Evolutionary conservation across 768 basidiomycete genomes (phyloP).

Genomic region (Tulasnella sp.): DNA sequence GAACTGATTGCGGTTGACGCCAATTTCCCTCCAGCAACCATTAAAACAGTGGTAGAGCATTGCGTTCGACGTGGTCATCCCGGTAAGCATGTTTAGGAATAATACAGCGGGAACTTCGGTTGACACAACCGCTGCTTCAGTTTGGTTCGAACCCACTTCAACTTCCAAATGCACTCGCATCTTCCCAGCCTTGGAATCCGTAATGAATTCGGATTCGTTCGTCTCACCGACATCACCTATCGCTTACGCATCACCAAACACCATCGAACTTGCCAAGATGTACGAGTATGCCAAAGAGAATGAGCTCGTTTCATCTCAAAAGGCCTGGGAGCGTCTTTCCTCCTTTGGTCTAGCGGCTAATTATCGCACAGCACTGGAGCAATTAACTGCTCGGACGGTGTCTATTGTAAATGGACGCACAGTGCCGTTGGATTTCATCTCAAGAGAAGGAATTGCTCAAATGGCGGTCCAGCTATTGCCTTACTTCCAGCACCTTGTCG

Average conservation of each 20-base stretch:
- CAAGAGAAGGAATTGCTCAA: constrained; percentile 68
- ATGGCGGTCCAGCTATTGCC: constrained; percentile 59
- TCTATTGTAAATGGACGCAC: constrained; percentile 45
- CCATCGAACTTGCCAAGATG: constrained; percentile 63
- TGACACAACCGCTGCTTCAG: background rate
- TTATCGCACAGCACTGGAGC: constrained; percentile 50
- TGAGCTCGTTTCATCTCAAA: background rate
- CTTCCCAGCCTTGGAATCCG: constrained; percentile 49
- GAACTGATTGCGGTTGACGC: constrained; percentile 68
- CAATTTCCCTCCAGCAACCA: constrained; percentile 57
- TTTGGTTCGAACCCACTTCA: constrained; percentile 77
- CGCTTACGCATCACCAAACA: constrained; percentile 78
- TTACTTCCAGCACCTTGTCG: constrained; percentile 66
- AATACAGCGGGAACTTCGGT: background rate
- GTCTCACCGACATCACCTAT: constrained; percentile 47
- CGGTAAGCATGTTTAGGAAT: constrained; percentile 44
- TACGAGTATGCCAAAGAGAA: constrained; percentile 16
- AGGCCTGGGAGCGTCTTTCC: background rate
- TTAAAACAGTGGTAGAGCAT: constrained; percentile 52
- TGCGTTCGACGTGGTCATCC: constrained; percentile 49
- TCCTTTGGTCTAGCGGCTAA: constrained; percentile 59
- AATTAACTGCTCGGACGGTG: constrained; percentile 59
- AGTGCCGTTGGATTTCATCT: constrained; percentile 58
- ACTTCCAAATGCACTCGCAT: constrained; percentile 72
- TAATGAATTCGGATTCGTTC: constrained; percentile 13